Base-by-base conservation (phyloP, 2,329 filamentous ascomycete species). In the Aspergillus vadensis region DNA sequence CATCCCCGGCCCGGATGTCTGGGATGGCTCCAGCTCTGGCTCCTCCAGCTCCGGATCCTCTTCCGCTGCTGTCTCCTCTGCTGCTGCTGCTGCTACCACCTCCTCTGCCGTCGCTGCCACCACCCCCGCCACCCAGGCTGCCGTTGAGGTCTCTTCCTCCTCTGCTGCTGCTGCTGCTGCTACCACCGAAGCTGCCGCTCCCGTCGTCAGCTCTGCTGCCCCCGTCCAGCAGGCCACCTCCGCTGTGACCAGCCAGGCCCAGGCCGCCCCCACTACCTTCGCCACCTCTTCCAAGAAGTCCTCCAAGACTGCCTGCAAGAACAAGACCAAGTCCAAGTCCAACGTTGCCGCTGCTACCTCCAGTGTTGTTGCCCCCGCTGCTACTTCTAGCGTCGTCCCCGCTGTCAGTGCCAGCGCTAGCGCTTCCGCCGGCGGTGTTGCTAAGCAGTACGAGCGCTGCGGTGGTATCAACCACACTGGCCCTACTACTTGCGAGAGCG, bases 1-100 rank as follows among this genome's bases (percentile, higher is more conserved):
- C 21, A 67, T 68, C 44, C 66, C 66, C 44, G 66, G 66, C 58
- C 66, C 66, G 36, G 61, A 58, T 36, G 63, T 68, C 63, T 68
- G 66, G 66, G 60, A 65, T 51, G 66, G 66, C 25, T 25, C 61
- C n/a, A 58, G 60, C 44, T 62, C 64, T 44, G 64, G 62, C 36
- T 59, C 58, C 23, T 32, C 39, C 38, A 58, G 59, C 50, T 56
- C 57, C 38, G 39, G 60, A 38, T 30, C 60, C 19, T 21, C 56
- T 17, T 47, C 55, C 2, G 41, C 49, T 21, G 25, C 59, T 15
- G 30, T 61, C 30, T 36, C 61, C 21, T 36, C 27, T 1, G 27
- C 27, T 30, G 27, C 27, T 30, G 47, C 60, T 21, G 55, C 62
- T 38, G 44, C 58, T 38, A 50, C 61, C 47, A 47, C 57, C 50